These are phyloP conservation scores for Fusarium austroafricanum DNA, from an alignment of 2,329 filamentous ascomycete species.

Conservation along the genomic window DNA sequence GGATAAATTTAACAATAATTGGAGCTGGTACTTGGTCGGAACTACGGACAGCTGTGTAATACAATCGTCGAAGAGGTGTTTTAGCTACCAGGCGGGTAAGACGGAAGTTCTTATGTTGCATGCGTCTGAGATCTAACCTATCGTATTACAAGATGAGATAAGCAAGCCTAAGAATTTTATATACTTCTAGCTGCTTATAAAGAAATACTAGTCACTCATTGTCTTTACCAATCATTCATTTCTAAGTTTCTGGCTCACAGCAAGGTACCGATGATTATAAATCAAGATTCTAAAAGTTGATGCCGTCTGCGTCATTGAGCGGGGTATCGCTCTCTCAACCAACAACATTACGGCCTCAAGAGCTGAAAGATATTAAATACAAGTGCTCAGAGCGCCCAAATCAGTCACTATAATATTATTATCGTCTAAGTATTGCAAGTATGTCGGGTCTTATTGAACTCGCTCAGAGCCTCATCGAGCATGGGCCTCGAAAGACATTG, in stretches of 20 bases:
- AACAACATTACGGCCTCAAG: neutral
- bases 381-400: neutral
- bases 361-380: neutral
- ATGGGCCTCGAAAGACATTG: slow-evolving; percentile 35
- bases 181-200: too few species aligned
- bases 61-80: too few species aligned
- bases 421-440: neutral
- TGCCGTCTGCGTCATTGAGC: slow-evolving; percentile 33
- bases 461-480: slow-evolving; percentile 22
- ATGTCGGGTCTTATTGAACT: slow-evolving; percentile 8
- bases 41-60: too few species aligned
- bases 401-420: neutral
- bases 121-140: too few species aligned
- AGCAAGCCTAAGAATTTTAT: too few species aligned
- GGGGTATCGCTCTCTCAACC: slow-evolving; percentile 17
- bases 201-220: too few species aligned
- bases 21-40: neutral
- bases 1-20: neutral
- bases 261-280: slow-evolving; percentile 29
- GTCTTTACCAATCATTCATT: neutral
- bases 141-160: too few species aligned
- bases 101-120: too few species aligned
- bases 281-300: slow-evolving; percentile 21
- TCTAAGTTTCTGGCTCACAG: neutral
- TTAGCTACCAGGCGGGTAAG: too few species aligned